Evolutionary conservation across 495 filamentous ascomycete genomes (phyloP).

Genomic region (Penicillium arizonense): DNA sequence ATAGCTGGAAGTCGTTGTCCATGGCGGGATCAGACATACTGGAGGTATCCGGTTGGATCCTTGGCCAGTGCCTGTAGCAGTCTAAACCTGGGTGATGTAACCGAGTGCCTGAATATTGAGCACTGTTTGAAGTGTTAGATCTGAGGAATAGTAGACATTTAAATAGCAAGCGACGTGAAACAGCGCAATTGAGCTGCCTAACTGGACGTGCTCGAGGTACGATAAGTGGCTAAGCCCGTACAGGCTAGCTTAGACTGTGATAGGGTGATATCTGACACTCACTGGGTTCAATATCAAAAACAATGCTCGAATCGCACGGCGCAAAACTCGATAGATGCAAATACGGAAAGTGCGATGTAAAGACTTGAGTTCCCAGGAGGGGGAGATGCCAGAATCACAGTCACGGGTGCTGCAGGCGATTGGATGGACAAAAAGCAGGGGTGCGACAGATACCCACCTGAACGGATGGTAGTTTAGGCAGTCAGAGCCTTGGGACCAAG

Average conservation of each 20-base stretch:
- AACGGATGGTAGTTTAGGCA: conserved; percentile 13
- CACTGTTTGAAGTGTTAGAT: conserved; percentile 10
- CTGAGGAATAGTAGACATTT: background rate
- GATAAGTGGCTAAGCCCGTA: background rate
- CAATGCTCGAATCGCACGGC: background rate
- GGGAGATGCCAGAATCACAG: conserved; percentile 16
- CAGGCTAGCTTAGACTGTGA: background rate
- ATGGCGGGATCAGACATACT: conserved; percentile 29
- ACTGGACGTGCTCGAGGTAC: background rate
- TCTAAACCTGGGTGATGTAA: conserved; percentile 4
- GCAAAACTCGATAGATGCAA: background rate
- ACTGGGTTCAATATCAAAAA: conserved; percentile 5
- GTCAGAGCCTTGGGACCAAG: conserved; percentile 11
- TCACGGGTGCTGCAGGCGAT: conserved; percentile 9
- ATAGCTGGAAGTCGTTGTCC: conserved; percentile 43
- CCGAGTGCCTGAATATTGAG: background rate
- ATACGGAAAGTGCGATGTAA: conserved; percentile 6
- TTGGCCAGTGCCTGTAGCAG: background rate
- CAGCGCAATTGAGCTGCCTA: conserved; percentile 1
- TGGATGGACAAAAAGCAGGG: conserved; percentile 10
- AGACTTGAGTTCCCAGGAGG: conserved; percentile 13
- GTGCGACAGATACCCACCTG: conserved; percentile 20
- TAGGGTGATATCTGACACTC: conserved; percentile 7
- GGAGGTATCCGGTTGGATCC: conserved; percentile 19
- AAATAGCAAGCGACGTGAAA: background rate